Base-by-base conservation (phyloP, 164 flowering plant genomes). In the Magnolia changhungtana region DNA sequence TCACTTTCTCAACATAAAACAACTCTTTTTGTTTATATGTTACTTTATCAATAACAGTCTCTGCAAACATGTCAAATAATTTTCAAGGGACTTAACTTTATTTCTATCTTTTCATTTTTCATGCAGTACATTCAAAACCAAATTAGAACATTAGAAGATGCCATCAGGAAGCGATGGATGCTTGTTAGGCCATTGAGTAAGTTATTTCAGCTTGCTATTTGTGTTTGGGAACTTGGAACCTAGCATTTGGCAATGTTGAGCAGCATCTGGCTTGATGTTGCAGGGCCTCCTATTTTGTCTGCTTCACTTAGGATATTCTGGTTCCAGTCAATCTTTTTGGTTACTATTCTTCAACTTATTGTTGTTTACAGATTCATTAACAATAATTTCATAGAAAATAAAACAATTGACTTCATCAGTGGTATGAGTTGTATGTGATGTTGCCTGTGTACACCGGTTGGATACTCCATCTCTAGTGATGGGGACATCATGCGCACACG, bases 121-220 rank as follows among this genome's bases (percentile, higher is more conserved):
- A 59, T 68, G 85, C 91, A 94, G 97, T 94, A 90, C 79, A 84
- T 90, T 80, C 83, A 84, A 76, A 82, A 83, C 81, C 93, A 94
- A 83, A 79, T 87, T 66, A 78, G 75, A 52, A 24, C 59, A 10
- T 80, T 92, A 59, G 97, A 92, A 84, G 97, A 89, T 72, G 82
- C 89, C 74, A 88, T 92, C 51, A 85, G 87, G 78, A 87, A 86
- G 64, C 84, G 90, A 31, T 94, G 97, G 97, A 83, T 80, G 45
- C 80, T 75, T 81, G 84, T 85, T 51, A 78, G 72, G 77, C 76
- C 79, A 61, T 73, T 61, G 79, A 80, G 96, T 90, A 90, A 84
- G 92, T 81, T 64, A 8, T 75, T 37, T 21, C 19, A 55, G 49
- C 49, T 68, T 27, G 4, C 58, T 65, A 63, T 63, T 77, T 13